Conservation (phyloP, 352 stramenopile species). For the Pythium insidiosum region DNA sequence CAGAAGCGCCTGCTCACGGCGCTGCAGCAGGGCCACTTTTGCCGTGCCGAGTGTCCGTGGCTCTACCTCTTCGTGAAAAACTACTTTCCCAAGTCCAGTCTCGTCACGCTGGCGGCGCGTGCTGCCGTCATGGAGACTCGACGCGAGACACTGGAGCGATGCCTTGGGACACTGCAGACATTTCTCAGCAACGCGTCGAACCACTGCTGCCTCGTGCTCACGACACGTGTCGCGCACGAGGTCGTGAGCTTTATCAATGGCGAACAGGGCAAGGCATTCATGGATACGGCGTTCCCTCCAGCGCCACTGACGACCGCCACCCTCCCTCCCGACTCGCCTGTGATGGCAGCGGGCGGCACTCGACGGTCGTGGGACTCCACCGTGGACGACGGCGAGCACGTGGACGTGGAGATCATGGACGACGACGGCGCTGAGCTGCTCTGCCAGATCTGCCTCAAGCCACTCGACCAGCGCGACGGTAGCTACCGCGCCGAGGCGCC, state of each 20-base stretch:
- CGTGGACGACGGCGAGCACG: too few relatives aligned
- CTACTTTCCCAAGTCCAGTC: constrained; percentile 11
- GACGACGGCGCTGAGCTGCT: constrained; percentile 5
- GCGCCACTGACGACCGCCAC: too few relatives aligned
- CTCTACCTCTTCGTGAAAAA: constrained; percentile 10
- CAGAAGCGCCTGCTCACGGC: constrained; percentile 5
- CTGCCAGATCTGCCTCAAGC: not conserved
- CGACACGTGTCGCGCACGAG: constrained; percentile 5
- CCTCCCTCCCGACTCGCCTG: too few relatives aligned
- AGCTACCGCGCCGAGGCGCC: not conserved
- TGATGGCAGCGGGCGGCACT: too few relatives aligned
- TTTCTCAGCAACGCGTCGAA: constrained; percentile 12
- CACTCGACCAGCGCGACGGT: not conserved
- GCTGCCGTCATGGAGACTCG: constrained; percentile 7
- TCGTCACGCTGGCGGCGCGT: constrained; percentile 3
- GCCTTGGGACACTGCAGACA: constrained; percentile 10
- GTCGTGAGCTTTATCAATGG: constrained; percentile 16
- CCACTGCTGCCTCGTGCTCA: constrained; percentile 15
- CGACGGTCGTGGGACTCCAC: too few relatives aligned
- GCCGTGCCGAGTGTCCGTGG: constrained; percentile 12
- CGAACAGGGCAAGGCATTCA: too few relatives aligned
- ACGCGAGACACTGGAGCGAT: constrained; percentile 8
- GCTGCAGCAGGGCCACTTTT: constrained; percentile 13
- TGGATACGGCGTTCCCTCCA: too few relatives aligned
- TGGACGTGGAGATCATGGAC: too few relatives aligned